These are phyloP conservation scores for Aureobasidium sp. DNA, from an alignment of 2,329 filamentous ascomycete species.

Conservation along the genomic window DNA sequence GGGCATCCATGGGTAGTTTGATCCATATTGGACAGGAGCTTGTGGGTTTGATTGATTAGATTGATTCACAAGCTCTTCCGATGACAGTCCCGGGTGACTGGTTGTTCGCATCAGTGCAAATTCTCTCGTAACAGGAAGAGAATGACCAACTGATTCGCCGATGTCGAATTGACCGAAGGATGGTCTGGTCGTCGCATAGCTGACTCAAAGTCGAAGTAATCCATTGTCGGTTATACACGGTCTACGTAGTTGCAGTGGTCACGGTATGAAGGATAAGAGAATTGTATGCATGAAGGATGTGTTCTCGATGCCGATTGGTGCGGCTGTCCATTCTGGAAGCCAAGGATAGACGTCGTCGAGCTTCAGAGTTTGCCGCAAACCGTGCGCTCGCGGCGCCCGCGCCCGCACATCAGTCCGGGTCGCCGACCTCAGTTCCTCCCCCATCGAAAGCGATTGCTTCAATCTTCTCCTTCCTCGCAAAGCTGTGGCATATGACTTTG, in stretches of 20 bases:
- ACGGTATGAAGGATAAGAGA: neutral
- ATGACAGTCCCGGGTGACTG: conserved; percentile 2
- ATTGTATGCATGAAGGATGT: neutral
- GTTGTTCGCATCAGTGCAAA: conserved; percentile 5
- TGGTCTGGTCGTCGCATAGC: neutral
- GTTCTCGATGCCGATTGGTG: neutral
- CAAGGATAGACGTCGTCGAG: neutral
- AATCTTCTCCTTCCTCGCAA: neutral
- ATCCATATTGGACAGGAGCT: neutral
- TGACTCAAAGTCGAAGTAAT: conserved; percentile 7
- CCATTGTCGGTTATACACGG: conserved; percentile 4
- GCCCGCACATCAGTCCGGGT: neutral
- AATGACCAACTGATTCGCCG: conserved; percentile 10
- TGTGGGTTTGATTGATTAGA: neutral
- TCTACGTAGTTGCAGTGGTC: neutral
- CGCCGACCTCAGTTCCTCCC: neutral
- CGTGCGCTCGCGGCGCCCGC: neutral
- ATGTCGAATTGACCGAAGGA: neutral
- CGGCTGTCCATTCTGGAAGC: neutral
- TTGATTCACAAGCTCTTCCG: neutral
- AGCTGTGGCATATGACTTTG: neutral
- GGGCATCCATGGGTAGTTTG: neutral
- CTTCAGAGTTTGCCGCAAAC: conserved; percentile 2
- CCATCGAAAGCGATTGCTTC: neutral
- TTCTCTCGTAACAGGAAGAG: conserved; percentile 6